Evolutionary conservation across 129 eudicot species (phyloP), one percentile per base, ranked within the genome.

Genomic region (Artemisia annua): DNA sequence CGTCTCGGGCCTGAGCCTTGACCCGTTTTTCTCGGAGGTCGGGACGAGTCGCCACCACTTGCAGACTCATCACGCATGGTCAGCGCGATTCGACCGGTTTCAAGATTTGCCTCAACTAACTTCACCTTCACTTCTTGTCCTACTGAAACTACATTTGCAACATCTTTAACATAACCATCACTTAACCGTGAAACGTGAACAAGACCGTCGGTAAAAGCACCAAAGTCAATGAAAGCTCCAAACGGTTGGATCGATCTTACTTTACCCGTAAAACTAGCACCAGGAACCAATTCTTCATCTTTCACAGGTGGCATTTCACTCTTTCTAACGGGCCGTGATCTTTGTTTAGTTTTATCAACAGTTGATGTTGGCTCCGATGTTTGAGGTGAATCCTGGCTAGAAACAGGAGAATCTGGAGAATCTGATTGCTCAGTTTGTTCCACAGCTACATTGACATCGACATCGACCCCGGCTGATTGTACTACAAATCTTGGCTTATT

Each of bases 181-280:
- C 93, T 88, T 68, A 94, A 68, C 79, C 56, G 67, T 18, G 99
- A 94, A 46, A 94, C 97, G 70, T 94, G 99, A 52, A 94, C 94
- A 7, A 94, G 83, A 26, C 99, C 99, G 65, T 94, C 93, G 0
- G 97, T 86, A 48, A 90, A 94, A 69, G 97, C 99, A 56, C 97
- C 99, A 64, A 94, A 87, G 75, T 94, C 99, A 39, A 94, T 82
- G 66, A 94, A 94, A 56, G 99, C 98, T 62, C 99, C 99, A 78
- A 94, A 94, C 3, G 96, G 93, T 80, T 90, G 99, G 55, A 94
- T 74, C 2, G 97, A 87, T 70, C 83, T 81, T 15, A 94, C 99
- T 86, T 94, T 94, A 69, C 97, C 99, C 1, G 86, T 84, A 70
- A 94, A 94, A 65, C 86, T 79, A 62, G 99, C 96, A 63, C 97